Evolutionary conservation across 2,329 filamentous ascomycete species (phyloP).

Genomic region (Fusarium sp.): DNA sequence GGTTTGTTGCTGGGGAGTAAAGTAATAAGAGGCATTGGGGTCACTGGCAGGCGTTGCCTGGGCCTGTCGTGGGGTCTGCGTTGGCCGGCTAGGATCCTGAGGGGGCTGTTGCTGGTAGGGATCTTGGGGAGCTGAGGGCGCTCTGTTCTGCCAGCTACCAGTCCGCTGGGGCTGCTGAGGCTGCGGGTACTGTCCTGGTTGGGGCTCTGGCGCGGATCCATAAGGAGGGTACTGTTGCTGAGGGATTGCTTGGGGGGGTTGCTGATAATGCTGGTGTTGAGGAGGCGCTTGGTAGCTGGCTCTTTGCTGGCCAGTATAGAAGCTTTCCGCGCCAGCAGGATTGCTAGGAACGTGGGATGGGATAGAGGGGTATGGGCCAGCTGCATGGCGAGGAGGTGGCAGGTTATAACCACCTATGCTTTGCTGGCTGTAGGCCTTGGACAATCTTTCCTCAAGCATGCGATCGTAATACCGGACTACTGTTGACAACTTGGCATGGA

Average conservation of each 20-base stretch:
- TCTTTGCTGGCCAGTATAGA: constrained; percentile 77
- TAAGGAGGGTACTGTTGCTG: constrained; percentile 58
- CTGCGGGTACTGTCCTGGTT: constrained; percentile 58
- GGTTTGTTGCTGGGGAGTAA: constrained; percentile 55
- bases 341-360: constrained; percentile 63
- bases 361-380: constrained; percentile 79
- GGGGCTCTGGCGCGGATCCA: constrained; percentile 54
- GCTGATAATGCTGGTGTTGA: constrained; percentile 46
- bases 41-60: constrained; percentile 56
- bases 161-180: constrained; percentile 61
- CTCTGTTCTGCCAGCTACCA: constrained; percentile 64
- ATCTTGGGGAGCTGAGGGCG: constrained; percentile 53
- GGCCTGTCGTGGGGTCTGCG: constrained; percentile 48
- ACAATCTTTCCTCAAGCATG: constrained; percentile 96
- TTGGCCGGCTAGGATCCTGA: constrained; percentile 43
- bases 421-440: constrained; percentile 90
- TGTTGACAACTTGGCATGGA: constrained; percentile 94
- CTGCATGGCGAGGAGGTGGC: constrained; percentile 62
- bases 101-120: constrained; percentile 45
- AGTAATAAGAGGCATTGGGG: constrained; percentile 70
- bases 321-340: constrained; percentile 77
- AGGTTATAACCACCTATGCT: constrained; percentile 74
- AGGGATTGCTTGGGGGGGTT: constrained; percentile 50
- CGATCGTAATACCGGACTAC: constrained; percentile 98
- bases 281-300: constrained; percentile 66